These are phyloP conservation scores for Verticillium albo-atrum DNA, from an alignment of 2,329 filamentous ascomycete genomes.

Conservation along the genomic window DNA sequence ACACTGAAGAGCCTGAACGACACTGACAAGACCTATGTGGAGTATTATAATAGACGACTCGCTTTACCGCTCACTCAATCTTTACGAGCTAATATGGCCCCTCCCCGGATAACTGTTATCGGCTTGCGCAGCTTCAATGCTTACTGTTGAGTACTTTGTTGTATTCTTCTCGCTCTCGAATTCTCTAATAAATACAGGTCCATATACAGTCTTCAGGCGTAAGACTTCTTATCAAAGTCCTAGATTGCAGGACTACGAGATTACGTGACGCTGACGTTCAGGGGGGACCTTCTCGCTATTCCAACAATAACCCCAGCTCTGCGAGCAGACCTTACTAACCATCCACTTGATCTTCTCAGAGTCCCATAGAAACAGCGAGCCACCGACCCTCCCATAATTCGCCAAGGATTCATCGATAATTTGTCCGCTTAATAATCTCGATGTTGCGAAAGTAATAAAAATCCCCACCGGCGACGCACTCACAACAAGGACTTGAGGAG, in stretches of 20 bases:
- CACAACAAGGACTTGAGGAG: not conserved
- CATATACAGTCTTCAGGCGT: too few species aligned
- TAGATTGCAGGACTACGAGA: too few species aligned
- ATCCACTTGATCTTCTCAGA: not conserved
- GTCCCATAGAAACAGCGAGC: not conserved
- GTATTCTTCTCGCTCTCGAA: too few species aligned
- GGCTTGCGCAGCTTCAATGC: too few species aligned
- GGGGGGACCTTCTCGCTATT: too few species aligned
- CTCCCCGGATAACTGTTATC: too few species aligned
- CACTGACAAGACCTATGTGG: not conserved
- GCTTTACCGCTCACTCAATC: not conserved
- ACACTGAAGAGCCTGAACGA: not conserved
- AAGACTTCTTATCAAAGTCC: too few species aligned
- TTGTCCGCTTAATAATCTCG: not conserved
- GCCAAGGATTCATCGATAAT: not conserved
- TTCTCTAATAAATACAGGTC: too few species aligned
- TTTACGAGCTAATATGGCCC: not conserved
- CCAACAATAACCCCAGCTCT: too few species aligned
- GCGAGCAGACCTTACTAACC: too few species aligned
- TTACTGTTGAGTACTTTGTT: too few species aligned
- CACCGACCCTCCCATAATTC: not conserved
- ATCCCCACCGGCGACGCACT: not conserved
- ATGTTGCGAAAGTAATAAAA: not conserved
- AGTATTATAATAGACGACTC: not conserved
- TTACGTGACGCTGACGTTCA: too few species aligned